Conservation (phyloP, 139 green algal genomes). For the Chlorella sp. region DNA sequence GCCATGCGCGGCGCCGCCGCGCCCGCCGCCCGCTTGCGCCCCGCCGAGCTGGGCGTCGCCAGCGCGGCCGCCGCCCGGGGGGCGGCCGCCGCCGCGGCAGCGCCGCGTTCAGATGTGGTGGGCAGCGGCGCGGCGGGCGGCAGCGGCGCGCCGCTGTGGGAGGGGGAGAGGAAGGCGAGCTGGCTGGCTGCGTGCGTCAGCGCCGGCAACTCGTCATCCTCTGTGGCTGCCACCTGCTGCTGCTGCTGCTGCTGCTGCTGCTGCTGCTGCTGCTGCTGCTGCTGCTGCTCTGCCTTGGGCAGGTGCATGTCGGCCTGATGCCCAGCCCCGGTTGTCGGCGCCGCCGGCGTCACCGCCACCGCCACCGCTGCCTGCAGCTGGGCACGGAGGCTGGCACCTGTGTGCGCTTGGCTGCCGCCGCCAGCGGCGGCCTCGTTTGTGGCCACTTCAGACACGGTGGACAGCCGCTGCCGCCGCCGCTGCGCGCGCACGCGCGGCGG, state of each 20-base stretch:
- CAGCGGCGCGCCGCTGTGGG: slow-evolving; percentile 26
- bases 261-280: neutral
- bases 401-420: too few species aligned
- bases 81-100: too few species aligned
- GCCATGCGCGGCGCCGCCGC: neutral
- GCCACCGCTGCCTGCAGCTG: slow-evolving; percentile 86
- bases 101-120: too few species aligned
- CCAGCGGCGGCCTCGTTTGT: too few species aligned
- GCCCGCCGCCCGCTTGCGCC: slow-evolving; percentile 20
- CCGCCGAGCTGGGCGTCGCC: neutral
- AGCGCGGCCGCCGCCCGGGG: too few species aligned
- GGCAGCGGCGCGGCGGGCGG: slow-evolving; percentile 17
- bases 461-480: slow-evolving; percentile 3
- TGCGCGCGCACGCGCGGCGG: neutral
- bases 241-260: slow-evolving; percentile 16
- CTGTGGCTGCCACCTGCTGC: neutral
- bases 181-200: neutral
- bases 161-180: neutral
- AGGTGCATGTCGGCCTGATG: too few species aligned
- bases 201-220: slow-evolving; percentile 8
- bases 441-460: neutral
- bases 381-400: too few species aligned
- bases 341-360: slow-evolving; percentile 78
- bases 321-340: too few species aligned
- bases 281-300: too few species aligned